phyloP scores from a whole-genome alignment of 2,329 filamentous ascomycete species.

The Dactylellina leptospora region DNA sequence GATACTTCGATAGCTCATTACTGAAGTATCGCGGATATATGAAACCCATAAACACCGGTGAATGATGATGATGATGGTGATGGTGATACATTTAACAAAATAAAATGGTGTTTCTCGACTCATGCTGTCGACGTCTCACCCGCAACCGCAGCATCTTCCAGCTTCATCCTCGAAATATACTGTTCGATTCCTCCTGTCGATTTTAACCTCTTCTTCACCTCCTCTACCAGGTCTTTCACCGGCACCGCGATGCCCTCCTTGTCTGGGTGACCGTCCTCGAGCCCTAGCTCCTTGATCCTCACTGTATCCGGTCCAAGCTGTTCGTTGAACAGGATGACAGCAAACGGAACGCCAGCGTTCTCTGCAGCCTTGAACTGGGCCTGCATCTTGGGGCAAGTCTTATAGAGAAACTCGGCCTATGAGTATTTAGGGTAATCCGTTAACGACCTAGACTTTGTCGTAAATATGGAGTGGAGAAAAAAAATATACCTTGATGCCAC shows the following conservation, averaged over 20 bases:
- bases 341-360: constrained; percentile 79
- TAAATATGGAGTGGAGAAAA: not conserved
- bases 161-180: constrained; percentile 45
- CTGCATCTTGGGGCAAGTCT: constrained; percentile 86
- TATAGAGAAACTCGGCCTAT: constrained; percentile 82
- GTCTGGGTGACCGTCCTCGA: constrained; percentile 83
- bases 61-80: too few species aligned
- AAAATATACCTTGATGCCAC: constrained; percentile 76
- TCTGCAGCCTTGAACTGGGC: constrained; percentile 93
- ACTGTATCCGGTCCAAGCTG: constrained; percentile 84
- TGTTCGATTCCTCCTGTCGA: constrained; percentile 42
- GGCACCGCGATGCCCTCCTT: constrained; percentile 85
- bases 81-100: too few species aligned
- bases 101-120: too few species aligned
- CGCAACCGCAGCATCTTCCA: constrained; percentile 11
- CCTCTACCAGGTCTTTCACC: constrained; percentile 69
- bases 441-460: not conserved
- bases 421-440: constrained; percentile 54
- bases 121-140: constrained; percentile 32
- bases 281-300: constrained; percentile 84
- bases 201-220: constrained; percentile 68
- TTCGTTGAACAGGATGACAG: constrained; percentile 88
- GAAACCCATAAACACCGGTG: too few species aligned
- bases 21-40: too few species aligned
- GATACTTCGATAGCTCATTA: too few species aligned